These are phyloP conservation scores for Zymoseptoria pseudotritici DNA, from an alignment of 2,329 filamentous ascomycete species.

Conservation along the genomic window DNA sequence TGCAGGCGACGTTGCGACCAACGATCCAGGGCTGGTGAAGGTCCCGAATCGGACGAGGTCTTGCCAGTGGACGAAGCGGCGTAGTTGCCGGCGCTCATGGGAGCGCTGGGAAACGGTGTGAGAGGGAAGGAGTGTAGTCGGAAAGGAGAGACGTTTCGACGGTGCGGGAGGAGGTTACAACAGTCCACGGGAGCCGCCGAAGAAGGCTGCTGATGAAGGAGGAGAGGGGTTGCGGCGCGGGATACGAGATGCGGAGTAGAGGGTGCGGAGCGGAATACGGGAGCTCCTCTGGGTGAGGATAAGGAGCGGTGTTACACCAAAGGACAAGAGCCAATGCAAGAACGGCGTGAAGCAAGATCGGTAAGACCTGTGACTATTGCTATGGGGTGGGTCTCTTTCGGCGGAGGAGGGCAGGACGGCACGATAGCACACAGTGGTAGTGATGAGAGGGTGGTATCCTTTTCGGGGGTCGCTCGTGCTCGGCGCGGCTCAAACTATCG, in stretches of 20 bases:
- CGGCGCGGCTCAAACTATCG: not conserved
- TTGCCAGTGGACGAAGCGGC: constrained; percentile 19
- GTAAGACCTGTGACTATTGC: too few species aligned
- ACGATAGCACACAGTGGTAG: not conserved
- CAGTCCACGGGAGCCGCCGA: not conserved
- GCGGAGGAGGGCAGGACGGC: not conserved
- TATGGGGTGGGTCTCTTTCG: not conserved
- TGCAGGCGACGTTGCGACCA: constrained; percentile 32
- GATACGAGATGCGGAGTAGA: not conserved
- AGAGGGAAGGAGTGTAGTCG: not conserved
- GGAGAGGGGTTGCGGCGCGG: not conserved
- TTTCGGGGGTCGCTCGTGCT: not conserved
- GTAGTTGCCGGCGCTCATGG: constrained; percentile 24
- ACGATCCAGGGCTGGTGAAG: constrained; percentile 26
- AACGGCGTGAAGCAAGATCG: not conserved
- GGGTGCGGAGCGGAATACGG: not conserved
- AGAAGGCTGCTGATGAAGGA: not conserved
- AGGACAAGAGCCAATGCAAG: not conserved
- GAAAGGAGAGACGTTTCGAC: not conserved
- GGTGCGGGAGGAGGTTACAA: not conserved
- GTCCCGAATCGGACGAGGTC: constrained; percentile 30
- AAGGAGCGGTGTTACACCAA: not conserved
- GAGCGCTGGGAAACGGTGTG: constrained; percentile 7
- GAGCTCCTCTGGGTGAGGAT: not conserved
- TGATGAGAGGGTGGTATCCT: not conserved